Evolutionary conservation across 2,329 filamentous ascomycete species (phyloP).

Genomic region (Gyromitra esculenta): DNA sequence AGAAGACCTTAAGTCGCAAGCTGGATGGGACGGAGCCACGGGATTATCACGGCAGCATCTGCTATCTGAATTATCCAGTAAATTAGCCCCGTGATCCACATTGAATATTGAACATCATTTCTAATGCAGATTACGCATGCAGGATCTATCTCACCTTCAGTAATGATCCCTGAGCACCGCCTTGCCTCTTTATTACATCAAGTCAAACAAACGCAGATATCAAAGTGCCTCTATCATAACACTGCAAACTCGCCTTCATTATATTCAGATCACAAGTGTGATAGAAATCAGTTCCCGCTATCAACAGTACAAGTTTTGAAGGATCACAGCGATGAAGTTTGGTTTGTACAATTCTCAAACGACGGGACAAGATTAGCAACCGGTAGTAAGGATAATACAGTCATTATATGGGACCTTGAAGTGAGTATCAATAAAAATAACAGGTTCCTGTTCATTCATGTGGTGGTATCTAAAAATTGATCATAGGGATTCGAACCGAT

Average conservation of each 20-base stretch:
- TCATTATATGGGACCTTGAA: conserved; percentile 82
- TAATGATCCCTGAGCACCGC: conserved; percentile 95
- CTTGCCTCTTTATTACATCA: conserved; percentile 82
- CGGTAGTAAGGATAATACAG: conserved; percentile 76
- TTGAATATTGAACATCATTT: conserved; percentile 55
- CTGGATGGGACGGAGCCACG: conserved; percentile 83
- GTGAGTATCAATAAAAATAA: conserved; percentile 44
- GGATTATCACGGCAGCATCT: conserved; percentile 78
- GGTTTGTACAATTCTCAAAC: conserved; percentile 90
- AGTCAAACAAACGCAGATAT: conserved; percentile 84
- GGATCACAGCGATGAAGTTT: conserved; percentile 83
- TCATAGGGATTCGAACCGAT: conserved; percentile 42
- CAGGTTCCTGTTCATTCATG: background rate
- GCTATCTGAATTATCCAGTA: conserved; percentile 84
- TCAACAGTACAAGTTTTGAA: conserved; percentile 75
- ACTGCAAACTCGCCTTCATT: conserved; percentile 79
- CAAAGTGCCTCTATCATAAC: conserved; percentile 88
- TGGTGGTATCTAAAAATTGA: conserved; percentile 26
- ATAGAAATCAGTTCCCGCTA: conserved; percentile 80
- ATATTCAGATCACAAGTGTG: conserved; percentile 87
- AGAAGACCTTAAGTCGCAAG: conserved; percentile 78
- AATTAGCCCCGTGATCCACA: conserved; percentile 59
- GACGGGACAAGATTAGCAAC: conserved; percentile 84
- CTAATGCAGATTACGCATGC: conserved; percentile 54
- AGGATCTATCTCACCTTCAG: conserved; percentile 92